These are phyloP conservation scores for Phlebiopsis flavidoalba DNA, from an alignment of 768 basidiomycete genomes.

Conservation along the genomic window DNA sequence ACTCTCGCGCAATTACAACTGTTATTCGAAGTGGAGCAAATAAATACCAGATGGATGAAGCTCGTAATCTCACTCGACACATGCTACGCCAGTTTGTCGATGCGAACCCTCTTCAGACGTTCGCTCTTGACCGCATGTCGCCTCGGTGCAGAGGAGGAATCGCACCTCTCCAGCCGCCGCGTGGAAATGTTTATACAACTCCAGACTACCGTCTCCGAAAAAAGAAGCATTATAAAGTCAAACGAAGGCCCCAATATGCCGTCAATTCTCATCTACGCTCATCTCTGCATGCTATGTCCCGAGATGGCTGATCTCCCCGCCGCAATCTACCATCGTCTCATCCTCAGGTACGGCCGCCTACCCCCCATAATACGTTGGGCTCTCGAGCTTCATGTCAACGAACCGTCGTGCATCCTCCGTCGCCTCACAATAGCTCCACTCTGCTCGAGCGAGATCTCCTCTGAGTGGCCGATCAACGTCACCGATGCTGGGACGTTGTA, in stretches of 20 bases:
- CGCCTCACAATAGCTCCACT: not conserved
- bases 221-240: not conserved
- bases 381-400: not conserved
- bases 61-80: not conserved
- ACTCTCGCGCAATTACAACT: conserved; percentile 10
- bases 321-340: not conserved
- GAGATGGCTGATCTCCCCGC: conserved; percentile 4
- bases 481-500: not conserved
- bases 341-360: not conserved
- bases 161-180: not conserved
- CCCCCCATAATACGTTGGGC: too few species aligned
- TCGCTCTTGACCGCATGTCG: not conserved
- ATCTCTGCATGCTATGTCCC: not conserved
- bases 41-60: conserved; percentile 24
- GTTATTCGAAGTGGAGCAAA: conserved; percentile 19
- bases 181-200: not conserved
- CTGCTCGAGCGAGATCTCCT: not conserved
- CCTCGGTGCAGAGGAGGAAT: not conserved
- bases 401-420: not conserved
- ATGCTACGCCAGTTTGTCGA: not conserved
- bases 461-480: not conserved
- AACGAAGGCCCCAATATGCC: not conserved
- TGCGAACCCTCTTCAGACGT: not conserved
- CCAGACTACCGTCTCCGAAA: not conserved
- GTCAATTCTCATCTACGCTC: not conserved